Evolutionary conservation across 352 stramenopile genomes (phyloP).

Genomic region (Pythium apleroticum): DNA sequence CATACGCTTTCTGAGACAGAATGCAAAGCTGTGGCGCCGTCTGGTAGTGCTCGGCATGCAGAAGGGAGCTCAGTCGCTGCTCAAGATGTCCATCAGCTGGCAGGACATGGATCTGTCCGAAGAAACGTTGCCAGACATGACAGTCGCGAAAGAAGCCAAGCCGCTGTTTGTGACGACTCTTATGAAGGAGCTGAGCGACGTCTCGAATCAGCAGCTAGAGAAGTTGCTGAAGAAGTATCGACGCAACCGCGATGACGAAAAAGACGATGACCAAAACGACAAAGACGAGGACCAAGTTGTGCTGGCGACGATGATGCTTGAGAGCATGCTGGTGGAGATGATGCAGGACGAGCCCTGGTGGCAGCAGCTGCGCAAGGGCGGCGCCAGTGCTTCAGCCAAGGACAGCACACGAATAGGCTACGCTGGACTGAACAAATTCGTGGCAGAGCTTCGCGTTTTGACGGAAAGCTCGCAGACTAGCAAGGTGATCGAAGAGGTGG

Average conservation of each 20-base stretch:
- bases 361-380: constrained; percentile 39
- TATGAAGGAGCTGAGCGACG: constrained; percentile 47
- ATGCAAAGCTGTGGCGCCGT: constrained; percentile 47
- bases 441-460: constrained; percentile 61
- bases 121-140: constrained; percentile 43
- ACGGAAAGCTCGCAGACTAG: constrained; percentile 36
- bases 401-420: constrained; percentile 51
- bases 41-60: constrained; percentile 52
- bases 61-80: constrained; percentile 55
- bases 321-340: constrained; percentile 58
- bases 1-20: constrained; percentile 28
- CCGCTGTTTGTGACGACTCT: constrained; percentile 57
- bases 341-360: constrained; percentile 61
- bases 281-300: constrained; percentile 31
- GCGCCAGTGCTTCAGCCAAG: constrained; percentile 5
- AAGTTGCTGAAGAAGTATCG: constrained; percentile 42
- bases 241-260: constrained; percentile 20
- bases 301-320: constrained; percentile 45
- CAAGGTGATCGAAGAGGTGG: constrained; percentile 35
- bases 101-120: constrained; percentile 60
- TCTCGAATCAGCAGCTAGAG: constrained; percentile 62
- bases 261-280: constrained; percentile 19
- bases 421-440: constrained; percentile 65
- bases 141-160: constrained; percentile 21
- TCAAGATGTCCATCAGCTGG: constrained; percentile 75